phyloP scores from a whole-genome alignment of 2,329 filamentous ascomycete genomes.

The Mycosphaerelloides madeirae region DNA sequence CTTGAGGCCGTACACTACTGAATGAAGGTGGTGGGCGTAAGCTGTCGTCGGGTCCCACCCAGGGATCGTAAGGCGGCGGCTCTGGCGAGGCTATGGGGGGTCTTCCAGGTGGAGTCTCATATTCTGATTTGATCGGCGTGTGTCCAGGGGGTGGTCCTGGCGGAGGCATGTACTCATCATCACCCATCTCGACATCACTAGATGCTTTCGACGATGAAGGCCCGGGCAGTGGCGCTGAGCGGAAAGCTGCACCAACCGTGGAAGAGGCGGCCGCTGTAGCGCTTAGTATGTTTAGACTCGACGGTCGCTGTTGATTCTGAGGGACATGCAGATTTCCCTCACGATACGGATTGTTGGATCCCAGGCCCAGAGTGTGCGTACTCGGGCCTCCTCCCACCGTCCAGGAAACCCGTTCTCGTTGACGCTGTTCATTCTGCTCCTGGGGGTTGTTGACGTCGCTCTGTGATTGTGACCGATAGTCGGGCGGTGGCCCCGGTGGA shows the following conservation, averaged over 20 bases:
- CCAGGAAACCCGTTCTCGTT: conserved; percentile 13
- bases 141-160: conserved; percentile 30
- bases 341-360: conserved; percentile 19
- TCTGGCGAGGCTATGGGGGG: conserved; percentile 25
- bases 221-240: neutral
- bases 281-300: conserved; percentile 12
- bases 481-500: conserved; percentile 16
- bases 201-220: neutral
- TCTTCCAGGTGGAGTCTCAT: conserved; percentile 29
- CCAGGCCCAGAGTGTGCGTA: conserved; percentile 8
- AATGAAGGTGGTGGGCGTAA: conserved; percentile 69
- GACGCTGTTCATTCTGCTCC: conserved; percentile 5
- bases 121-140: conserved; percentile 19
- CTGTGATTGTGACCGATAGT: conserved; percentile 15
- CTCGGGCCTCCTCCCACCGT: conserved; percentile 15
- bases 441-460: conserved; percentile 9
- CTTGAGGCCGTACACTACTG: conserved; percentile 36
- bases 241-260: neutral
- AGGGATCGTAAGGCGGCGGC: conserved; percentile 63
- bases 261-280: conserved; percentile 2
- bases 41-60: conserved; percentile 69
- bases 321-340: conserved; percentile 10
- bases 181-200: conserved; percentile 9
- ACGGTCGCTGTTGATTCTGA: conserved; percentile 13
- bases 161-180: conserved; percentile 29